A percentile compares a stretch with the other conserved stretches of the same genome.
Evolutionary conservation across 2,329 filamentous ascomycete genomes (phyloP).

Genomic region (Orbilia blumenaviensis): DNA sequence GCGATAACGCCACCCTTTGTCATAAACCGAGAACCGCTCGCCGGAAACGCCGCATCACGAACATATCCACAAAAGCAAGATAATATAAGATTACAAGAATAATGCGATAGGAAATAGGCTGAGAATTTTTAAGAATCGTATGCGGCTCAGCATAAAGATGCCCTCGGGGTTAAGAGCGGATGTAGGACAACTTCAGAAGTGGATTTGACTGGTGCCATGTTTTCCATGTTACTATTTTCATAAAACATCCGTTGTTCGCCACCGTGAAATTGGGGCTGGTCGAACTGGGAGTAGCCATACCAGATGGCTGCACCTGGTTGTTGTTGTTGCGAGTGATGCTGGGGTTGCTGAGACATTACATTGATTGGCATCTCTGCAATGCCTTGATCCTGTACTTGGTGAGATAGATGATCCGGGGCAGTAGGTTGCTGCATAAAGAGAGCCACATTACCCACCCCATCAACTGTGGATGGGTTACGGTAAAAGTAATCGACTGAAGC

Average conservation of each 20-base stretch:
- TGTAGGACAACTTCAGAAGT: constrained; percentile 37
- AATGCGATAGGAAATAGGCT: neutral
- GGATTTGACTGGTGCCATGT: constrained; percentile 29
- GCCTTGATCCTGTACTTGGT: constrained; percentile 36
- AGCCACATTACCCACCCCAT: constrained; percentile 29
- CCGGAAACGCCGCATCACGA: constrained; percentile 40
- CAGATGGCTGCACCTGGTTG: constrained; percentile 37
- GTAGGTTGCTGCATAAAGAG: constrained; percentile 44
- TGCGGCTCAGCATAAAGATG: constrained; percentile 32
- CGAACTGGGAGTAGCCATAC: constrained; percentile 50
- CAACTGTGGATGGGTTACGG: constrained; percentile 61
- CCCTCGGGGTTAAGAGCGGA: constrained; percentile 42
- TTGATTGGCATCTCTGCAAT: constrained; percentile 34
- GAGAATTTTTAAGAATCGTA: neutral
- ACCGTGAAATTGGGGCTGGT: constrained; percentile 41
- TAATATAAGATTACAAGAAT: constrained; percentile 21
- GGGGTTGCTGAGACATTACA: constrained; percentile 26
- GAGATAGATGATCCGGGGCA: constrained; percentile 21
- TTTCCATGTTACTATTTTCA: constrained; percentile 32
- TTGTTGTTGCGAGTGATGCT: constrained; percentile 8
- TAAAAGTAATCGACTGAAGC: constrained; percentile 68
- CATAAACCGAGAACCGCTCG: constrained; percentile 21
- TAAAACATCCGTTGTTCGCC: constrained; percentile 49
- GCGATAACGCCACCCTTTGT: constrained; percentile 24
- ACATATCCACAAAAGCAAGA: constrained; percentile 1